Evolutionary conservation across 352 stramenopile species (phyloP), one percentile per base, ranked within the genome.

Genomic region (Aphanomyces astaci): DNA sequence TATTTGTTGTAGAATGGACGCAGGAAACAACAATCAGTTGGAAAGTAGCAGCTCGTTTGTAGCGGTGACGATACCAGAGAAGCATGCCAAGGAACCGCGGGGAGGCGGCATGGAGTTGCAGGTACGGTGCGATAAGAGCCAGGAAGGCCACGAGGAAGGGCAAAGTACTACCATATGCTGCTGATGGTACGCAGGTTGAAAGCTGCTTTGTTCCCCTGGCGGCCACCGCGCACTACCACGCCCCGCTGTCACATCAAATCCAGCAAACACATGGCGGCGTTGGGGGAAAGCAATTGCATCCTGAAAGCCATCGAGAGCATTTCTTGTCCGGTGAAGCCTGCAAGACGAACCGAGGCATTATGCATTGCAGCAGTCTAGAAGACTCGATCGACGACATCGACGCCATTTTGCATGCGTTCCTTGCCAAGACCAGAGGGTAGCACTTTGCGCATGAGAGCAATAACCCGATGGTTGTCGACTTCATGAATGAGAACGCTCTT

Each of bases 41-140:
- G 62, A 59, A 39, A 68, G 62, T 25, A 68, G 30, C n/a, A 68
- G 62, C n/a, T 68, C 62, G 32, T 68, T 68, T 30, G 33, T 68
- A 7, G 22, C 62, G 13, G 51, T 68, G 22, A 56, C 28, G 7
- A 56, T 31, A 10, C 28, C 25, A 32, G 55, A 11, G 33, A 49
- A 11, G 25, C 27, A 32, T 22, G 36, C 54, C 4, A 63, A 63
- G 9, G 30, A 7, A 33, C 7, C 7, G 7, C 4, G 9, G 7
- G 9, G 17, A 7, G n/a, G 36, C 54, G 17, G 17, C 54, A 48
- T 22, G 54, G 17, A 9, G 10, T 27, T 53, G 15, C 45, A 53
- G 45, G 45, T 53, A 22, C 9, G 15, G 7, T 53, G 9, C 4
- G 9, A 7, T 19, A 53, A 27, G 5, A 7, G 19, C 45, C n/a